Evolutionary conservation across 345 rosid species (phyloP).

Genomic region (Jatropha curcas): DNA sequence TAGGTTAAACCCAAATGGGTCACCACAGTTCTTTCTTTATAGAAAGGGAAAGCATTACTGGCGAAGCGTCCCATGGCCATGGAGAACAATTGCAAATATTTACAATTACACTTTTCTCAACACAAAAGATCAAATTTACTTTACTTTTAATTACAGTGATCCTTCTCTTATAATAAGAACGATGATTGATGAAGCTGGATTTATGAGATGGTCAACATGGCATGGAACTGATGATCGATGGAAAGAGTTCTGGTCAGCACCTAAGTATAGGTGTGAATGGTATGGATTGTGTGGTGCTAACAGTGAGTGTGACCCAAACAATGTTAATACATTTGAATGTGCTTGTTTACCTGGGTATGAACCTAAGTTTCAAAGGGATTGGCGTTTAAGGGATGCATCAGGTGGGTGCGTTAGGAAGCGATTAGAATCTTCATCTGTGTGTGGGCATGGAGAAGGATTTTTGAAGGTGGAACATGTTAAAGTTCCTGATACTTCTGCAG

Average conservation of each 20-base stretch:
- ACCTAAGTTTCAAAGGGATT: neutral
- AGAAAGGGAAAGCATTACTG: neutral
- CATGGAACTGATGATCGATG: neutral
- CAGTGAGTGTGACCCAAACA: neutral
- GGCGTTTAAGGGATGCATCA: conserved; percentile 8
- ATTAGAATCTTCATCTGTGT: neutral
- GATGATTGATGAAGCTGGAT: conserved; percentile 6
- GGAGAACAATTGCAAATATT: neutral
- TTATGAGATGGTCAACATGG: neutral
- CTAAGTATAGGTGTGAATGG: neutral
- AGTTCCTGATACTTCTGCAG: conserved; percentile 14
- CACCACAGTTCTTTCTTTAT: neutral
- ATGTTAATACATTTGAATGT: conserved; percentile 15
- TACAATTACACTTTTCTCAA: neutral
- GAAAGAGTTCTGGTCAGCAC: neutral
- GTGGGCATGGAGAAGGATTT: conserved; percentile 17
- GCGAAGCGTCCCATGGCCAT: conserved; percentile 20
- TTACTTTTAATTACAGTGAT: neutral
- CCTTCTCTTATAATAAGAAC: neutral
- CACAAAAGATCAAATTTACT: neutral
- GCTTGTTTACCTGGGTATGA: conserved; percentile 22
- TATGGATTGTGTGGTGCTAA: conserved; percentile 21
- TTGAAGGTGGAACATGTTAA: conserved; percentile 9
- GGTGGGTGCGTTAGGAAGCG: conserved; percentile 23
- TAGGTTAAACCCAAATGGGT: conserved; percentile 9